Evolutionary conservation across 768 basidiomycete species (phyloP).

Genomic region (Leccinum arenicola): DNA sequence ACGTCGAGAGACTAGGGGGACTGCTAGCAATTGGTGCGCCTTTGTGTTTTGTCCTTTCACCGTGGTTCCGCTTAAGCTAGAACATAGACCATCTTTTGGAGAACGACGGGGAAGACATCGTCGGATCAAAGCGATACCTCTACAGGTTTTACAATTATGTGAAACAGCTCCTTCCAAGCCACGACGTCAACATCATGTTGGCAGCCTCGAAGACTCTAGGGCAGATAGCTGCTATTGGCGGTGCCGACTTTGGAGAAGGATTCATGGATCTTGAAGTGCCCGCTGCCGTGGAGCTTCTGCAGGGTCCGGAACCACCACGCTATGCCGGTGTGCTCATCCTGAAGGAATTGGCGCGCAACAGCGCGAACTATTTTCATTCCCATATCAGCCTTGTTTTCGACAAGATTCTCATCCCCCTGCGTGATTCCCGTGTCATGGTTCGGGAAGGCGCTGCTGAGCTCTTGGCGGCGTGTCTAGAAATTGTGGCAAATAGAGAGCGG

Average conservation of each 20-base stretch:
- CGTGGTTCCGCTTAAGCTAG: slow-evolving; percentile 7
- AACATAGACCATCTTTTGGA: slow-evolving; percentile 67
- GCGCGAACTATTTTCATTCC: slow-evolving; percentile 81
- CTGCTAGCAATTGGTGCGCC: slow-evolving; percentile 79
- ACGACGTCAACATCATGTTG: slow-evolving; percentile 92
- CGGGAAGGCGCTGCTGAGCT: slow-evolving; percentile 92
- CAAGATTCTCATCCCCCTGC: slow-evolving; percentile 85
- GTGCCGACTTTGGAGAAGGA: slow-evolving; percentile 77
- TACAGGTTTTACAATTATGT: slow-evolving; percentile 93
- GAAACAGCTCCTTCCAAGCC: slow-evolving; percentile 85
- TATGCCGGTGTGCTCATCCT: slow-evolving; percentile 94
- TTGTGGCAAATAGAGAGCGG: slow-evolving; percentile 73
- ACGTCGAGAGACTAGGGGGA: slow-evolving; percentile 80
- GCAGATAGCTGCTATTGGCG: slow-evolving; percentile 80
- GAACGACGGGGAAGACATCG: slow-evolving; percentile 73
- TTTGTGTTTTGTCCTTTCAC: neutral
- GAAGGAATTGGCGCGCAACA: slow-evolving; percentile 90
- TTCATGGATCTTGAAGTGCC: slow-evolving; percentile 91
- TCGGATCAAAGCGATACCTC: slow-evolving; percentile 76
- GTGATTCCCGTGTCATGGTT: slow-evolving; percentile 87
- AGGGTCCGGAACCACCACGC: slow-evolving; percentile 74
- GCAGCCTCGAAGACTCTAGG: slow-evolving; percentile 91
- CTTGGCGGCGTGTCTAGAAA: slow-evolving; percentile 89
- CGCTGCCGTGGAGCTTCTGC: slow-evolving; percentile 75
- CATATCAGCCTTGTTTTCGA: slow-evolving; percentile 88